Evolutionary conservation across 768 basidiomycete species (phyloP).

Genomic region (Mycena epipterygia): DNA sequence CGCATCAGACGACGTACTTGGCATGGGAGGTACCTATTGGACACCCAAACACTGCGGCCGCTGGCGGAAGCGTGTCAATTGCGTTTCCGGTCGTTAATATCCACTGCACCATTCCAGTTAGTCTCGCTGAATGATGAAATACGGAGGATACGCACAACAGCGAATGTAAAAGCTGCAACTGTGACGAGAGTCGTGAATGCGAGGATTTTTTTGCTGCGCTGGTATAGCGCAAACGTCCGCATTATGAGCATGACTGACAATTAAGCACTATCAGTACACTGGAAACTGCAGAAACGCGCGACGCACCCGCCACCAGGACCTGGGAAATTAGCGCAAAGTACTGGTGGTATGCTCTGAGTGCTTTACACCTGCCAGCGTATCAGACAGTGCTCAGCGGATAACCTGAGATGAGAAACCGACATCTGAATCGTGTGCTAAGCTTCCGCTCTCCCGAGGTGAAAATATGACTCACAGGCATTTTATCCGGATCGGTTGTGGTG

Average conservation of each 20-base stretch:
- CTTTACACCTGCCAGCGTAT: constrained; percentile 45
- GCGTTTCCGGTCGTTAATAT: constrained; percentile 6
- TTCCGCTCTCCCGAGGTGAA: constrained; percentile 17
- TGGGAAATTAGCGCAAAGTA: constrained; percentile 51
- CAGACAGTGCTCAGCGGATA: not conserved
- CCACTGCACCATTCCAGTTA: not conserved
- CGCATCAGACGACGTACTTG: constrained; percentile 15
- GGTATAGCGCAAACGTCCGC: constrained; percentile 60
- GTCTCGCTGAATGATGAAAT: not conserved
- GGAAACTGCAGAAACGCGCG: not conserved
- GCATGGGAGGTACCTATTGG: constrained; percentile 19
- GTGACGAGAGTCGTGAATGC: constrained; percentile 44
- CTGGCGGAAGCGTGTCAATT: not conserved
- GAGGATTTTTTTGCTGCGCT: constrained; percentile 49
- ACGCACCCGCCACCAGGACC: constrained; percentile 50
- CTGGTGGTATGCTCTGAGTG: constrained; percentile 51
- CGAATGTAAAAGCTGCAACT: constrained; percentile 40
- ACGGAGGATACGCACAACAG: constrained; percentile 45
- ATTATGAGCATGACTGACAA: constrained; percentile 55
- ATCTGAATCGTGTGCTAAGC: constrained; percentile 18
- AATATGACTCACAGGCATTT: constrained; percentile 39
- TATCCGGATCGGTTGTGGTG: constrained; percentile 41
- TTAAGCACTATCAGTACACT: not conserved
- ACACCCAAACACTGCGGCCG: constrained; percentile 23
- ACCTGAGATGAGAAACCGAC: constrained; percentile 11